Evolutionary conservation across 164 flowering plant genomes (phyloP).

Genomic region (Pachysandra terminalis): DNA sequence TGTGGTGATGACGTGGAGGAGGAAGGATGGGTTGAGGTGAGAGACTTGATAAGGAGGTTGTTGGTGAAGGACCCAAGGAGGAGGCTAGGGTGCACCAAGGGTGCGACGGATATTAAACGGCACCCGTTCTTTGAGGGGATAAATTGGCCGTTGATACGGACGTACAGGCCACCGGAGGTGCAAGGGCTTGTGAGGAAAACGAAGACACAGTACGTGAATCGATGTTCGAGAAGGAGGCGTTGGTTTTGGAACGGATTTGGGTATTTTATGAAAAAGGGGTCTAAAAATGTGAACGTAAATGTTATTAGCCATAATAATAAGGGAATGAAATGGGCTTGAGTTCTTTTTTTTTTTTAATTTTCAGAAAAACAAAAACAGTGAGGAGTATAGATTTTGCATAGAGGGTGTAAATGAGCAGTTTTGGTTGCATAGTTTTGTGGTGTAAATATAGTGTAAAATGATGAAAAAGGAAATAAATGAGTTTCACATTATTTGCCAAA

Average conservation of each 20-base stretch:
- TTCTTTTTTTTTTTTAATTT: too few species aligned
- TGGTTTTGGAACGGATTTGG: constrained; percentile 32
- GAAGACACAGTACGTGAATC: constrained; percentile 18
- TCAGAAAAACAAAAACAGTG: too few species aligned
- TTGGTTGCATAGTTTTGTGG: too few species aligned
- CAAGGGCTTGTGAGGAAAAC: constrained; percentile 31
- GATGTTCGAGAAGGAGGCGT: constrained; percentile 15
- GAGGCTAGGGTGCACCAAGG: constrained; percentile 68
- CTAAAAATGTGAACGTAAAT: constrained; percentile 10
- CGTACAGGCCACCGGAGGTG: constrained; percentile 61
- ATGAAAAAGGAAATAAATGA: too few species aligned
- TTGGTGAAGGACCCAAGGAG: constrained; percentile 65
- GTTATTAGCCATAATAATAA: constrained; percentile 10
- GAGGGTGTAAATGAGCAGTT: too few species aligned
- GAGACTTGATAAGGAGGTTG: constrained; percentile 59
- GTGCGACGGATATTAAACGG: constrained; percentile 75
- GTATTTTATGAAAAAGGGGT: constrained; percentile 21
- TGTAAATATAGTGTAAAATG: too few species aligned
- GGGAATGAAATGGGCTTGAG: constrained; percentile 14
- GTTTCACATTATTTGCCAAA: too few species aligned
- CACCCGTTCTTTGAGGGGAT: constrained; percentile 79
- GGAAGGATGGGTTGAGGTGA: constrained; percentile 37
- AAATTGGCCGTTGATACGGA: constrained; percentile 80
- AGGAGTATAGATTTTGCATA: too few species aligned
- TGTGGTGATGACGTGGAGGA: constrained; percentile 16